Base-by-base conservation (phyloP, 305 asterid species). In the Ilex paraguariensis region DNA sequence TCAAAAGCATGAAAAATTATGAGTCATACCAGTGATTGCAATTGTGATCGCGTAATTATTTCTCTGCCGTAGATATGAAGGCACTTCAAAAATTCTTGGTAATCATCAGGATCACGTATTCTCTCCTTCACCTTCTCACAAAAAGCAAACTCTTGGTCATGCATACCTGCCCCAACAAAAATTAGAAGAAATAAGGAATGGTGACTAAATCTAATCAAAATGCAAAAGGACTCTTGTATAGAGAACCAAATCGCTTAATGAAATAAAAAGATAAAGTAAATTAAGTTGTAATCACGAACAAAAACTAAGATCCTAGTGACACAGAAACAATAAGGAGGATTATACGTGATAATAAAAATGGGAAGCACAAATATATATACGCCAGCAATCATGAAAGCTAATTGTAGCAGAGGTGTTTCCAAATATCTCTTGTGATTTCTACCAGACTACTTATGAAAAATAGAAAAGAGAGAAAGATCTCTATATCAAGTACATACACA, bases 111-210 rank as follows among this genome's bases (percentile, higher is more conserved):
- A 63, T 77, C 84, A 62, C 69, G 82, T 63, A 90, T 67, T 70
- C 84, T 80, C 74, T 84, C 96, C 79, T 79, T 87, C 77, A 94
- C 84, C 77, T 84, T 87, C 72, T 85, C 90, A 59, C 76, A 75
- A 70, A 87, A 82, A 70, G 78, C 73, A 67, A 81, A 62, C 59
- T 75, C 85, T 54, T 79, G 84, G 61, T 78, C 88, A 63, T 62
- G 87, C 77, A 79, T 64, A 75, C 87, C 97, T 93, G 89, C 69
- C 57, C 56, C 77, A 63, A 73, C 56, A 74, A 42, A 69, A 54
- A 45, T 14, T 31, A 67, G 66, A 46, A 10, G 15, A 46, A 46
- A 46, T 10, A 4, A 46, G 10, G 15, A 21, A 5, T 46, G 15
- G 52, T 46, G 13, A 11, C 48, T 10, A 46, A 46, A 5, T 8